These are phyloP conservation scores for Aspergillus proliferans DNA, from an alignment of 2,329 filamentous ascomycete genomes.

Conservation along the genomic window DNA sequence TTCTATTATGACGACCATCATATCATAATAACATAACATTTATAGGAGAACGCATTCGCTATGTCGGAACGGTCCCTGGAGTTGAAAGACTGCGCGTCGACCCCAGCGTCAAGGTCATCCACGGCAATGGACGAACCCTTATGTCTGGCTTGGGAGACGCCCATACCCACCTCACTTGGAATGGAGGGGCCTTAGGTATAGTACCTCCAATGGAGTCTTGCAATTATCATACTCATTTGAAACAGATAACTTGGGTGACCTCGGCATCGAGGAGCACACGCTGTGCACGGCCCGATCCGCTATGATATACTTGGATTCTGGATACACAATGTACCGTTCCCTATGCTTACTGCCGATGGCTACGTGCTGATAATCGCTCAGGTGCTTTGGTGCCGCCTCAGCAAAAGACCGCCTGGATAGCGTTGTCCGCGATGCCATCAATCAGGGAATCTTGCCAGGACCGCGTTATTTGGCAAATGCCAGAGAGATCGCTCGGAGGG, in stretches of 20 bases:
- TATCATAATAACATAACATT: background rate
- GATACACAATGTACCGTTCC: constrained; percentile 33
- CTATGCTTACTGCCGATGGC: too few species aligned
- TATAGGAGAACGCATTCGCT: constrained; percentile 20
- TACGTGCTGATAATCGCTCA: constrained; percentile 1
- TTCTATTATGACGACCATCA: background rate
- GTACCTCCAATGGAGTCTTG: background rate
- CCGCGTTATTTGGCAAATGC: constrained; percentile 46
- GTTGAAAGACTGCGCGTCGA: constrained; percentile 22
- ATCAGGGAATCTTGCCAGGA: constrained; percentile 43
- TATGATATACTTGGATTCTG: constrained; percentile 43
- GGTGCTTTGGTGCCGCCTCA: constrained; percentile 43
- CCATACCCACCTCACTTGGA: constrained; percentile 48
- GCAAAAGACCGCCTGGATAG: constrained; percentile 43
- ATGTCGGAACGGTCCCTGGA: constrained; percentile 30
- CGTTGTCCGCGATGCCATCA: constrained; percentile 46
- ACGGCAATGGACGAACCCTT: constrained; percentile 40
- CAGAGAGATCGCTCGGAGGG: constrained; percentile 42
- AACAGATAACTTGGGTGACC: constrained; percentile 30
- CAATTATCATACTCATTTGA: too few species aligned
- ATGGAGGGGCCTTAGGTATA: constrained; percentile 34
- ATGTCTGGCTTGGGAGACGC: constrained; percentile 47
- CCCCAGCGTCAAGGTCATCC: constrained; percentile 30
- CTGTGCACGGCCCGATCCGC: constrained; percentile 41
- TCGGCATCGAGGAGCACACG: constrained; percentile 45